Base-by-base conservation (phyloP, 2,329 filamentous ascomycete genomes). In the Trichoderma guizhouense region DNA sequence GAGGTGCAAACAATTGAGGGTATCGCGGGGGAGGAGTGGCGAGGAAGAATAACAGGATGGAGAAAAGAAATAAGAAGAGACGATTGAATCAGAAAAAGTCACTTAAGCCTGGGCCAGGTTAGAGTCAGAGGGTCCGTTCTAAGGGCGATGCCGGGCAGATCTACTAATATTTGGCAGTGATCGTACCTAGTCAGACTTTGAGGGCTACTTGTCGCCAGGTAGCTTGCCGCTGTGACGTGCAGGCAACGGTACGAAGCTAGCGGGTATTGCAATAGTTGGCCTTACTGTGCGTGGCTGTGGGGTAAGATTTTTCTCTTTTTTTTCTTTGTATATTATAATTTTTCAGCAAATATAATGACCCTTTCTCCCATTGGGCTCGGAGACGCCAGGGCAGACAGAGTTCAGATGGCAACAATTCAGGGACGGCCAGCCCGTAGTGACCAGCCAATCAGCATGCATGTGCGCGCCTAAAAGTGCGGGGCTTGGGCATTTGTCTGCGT, bases 111-210 rank as follows among this genome's bases (percentile, higher is more conserved):
- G 51, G 65, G n/a, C 21, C 39, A 34, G 43, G 28, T 30, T 65
- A 26, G 63, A 65, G 63, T 65, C 63, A 68, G 30, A 51, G 62
- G 34, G 34, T 65, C 62, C 36, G 14, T 18, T 47, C 28, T 11
- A 65, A 58, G 51, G 65, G 65, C 53, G 65, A 68, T 57, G 65
- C 51, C 53, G 51, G 65, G 65, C 65, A 68, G 53, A 68, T 68
- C 51, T 58, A 58, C 51, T 68, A 58, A 68, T 58, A 58, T 43
- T 34, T 51, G 43, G 47, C 55, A 18, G 30, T 30, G 39, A 58
- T 57, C 51, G 39, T 24, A 68, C 34, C 14, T 36, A 34, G 64
- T 68, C 32, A 68, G 21, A 39, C 30, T 43, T 32, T 2, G 30
- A 47, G 15, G 55, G 47, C 7, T 39, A 67, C 64, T 57, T 43